Base-by-base conservation (phyloP, 148 eudicot species). In the Rhododendron ferrugineum region DNA sequence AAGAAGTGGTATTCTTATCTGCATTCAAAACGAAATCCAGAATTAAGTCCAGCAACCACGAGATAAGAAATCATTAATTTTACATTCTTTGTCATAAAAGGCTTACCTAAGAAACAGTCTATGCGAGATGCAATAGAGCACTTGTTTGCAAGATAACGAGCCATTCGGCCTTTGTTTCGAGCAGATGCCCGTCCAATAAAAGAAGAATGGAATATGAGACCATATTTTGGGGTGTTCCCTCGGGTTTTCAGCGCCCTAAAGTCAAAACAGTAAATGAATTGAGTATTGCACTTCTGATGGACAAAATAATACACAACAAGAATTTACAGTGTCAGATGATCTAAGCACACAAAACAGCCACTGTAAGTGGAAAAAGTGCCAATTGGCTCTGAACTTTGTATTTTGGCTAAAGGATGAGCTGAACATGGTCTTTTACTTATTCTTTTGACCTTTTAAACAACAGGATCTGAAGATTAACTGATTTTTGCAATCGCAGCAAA, bases 101-200 rank as follows among this genome's bases (percentile, higher is more conserved):
- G 78, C 87, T 87, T 82, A 94, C 99, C 98, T 86, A 94, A 87
- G 91, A 97, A 97, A 86, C 99, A 97, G 82, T 97, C 99, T 47
- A 97, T 92, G 64, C 99, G 93, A 82, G 99, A 93, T 47, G 99
- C 99, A 82, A 97, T 95, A 26, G 98, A 97, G 89, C 99, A 97
- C 91, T 97, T 97, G 93, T 97, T 97, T 54, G 98, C 98, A 87
- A 95, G 98, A 87, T 97, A 97, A 50, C 99, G 99, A 82, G 99
- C 99, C 98, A 97, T 97, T 26, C 98, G 94, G 23, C 99, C 99
- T 91, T 97, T 97, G 82, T 97, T 97, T 42, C 87, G 83, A 73
- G 99, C 93, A 82, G 99, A 94, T 68, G 98, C 99, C 22, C 99
- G 99, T 44, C 99, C 98, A 87, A 97, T 97, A 88, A 97, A 97